Base-by-base conservation (phyloP, 805 yeast genomes). In the Metschnikowia cubensis region DNA sequence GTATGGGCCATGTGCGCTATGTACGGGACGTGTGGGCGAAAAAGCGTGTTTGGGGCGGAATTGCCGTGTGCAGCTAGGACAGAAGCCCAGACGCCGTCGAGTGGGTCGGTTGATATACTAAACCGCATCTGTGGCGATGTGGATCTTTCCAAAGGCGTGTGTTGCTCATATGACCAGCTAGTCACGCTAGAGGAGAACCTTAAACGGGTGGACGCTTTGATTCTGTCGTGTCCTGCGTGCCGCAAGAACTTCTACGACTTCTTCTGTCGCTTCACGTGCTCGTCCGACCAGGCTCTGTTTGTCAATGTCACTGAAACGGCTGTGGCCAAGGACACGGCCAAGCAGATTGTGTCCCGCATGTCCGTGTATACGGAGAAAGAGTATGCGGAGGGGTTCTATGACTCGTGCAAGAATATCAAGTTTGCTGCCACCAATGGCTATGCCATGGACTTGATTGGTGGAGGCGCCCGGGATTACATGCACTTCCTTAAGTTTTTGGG, bases 381-480 rank as follows among this genome's bases (percentile, higher is more conserved):
- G 1, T 81, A 82, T 73, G 96, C 96, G 0, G 59, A 74, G 0
- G 71, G 60, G 1, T 82, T 92, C 59, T 92, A 73, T 63, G 86
- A 90, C 50, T 88, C 96, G 1, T 92, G 99, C 70, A 87, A 87
- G 58, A 82, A 84, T 54, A 85, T 92, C 64, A 90, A 92, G 68
- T 91, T 94, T 65, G 83, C 92, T 3, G 96, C 97, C 6, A 90
- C 97, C 2, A 92, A 91, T 66, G 97, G 97, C 2, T 88, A 79
- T 60, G 98, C 97, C 8, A 90, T 92, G 97, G 98, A 92, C 63
- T 75, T 92, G 37, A 84, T 92, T 38, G 99, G 99, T 6, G 99
- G 99, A n/a, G 98, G 98, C 1, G 97, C 98, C 2, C 77, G 75
- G 48, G 80, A 83, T 58, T 87, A 81, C 65, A 59, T 73, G 32